Base-by-base conservation (phyloP, 129 eudicot species). In the Chrysanthemum makinoi region DNA sequence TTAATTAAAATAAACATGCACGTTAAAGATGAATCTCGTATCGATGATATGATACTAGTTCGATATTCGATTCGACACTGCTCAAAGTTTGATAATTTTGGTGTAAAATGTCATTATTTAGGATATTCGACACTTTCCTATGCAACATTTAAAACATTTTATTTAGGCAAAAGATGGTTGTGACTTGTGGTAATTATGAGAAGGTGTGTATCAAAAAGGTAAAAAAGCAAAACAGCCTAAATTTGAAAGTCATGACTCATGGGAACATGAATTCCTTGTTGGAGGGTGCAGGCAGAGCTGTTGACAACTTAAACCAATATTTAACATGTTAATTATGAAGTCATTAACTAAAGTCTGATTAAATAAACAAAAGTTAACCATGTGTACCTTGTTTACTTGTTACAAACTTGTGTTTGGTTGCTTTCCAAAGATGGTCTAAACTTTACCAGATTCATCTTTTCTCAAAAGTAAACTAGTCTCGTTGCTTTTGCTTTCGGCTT, bases 231-330 rank as follows among this genome's bases (percentile, higher is more conserved):
- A 68, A 50, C 28, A 68, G 72, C 62, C 62, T 68, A 68, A 39
- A 51, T 26, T 28, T 10, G 26, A 51, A 68, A 68, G 3, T 2
- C 60, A 15, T 26, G 49, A 28, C 61, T 68, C 62, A 68, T 52
- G n/a, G 62, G 19, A 68, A 68, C 72, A 51, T 68, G 18, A 49
- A 1, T n/a, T 51, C 68, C 13, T 72, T 72, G 67, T 59, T 13
- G 28, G 16, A 43, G 49, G 30, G 18, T 72, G 11, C 5, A 33
- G 61, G 61, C 69, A 61, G 62, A 74, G 72, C 79, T 74, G 72
- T 74, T 74, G 58, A 14, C 72, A 74, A 65, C 79, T 65, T 51
- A 74, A 74, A 65, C 79, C 72, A 53, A 74, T 56, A 43, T 20
- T 19, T 53, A 63, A 43, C 65, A 65, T 65, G 78, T 66, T 65